Evolutionary conservation across 2,329 filamentous ascomycete species (phyloP).

Genomic region (Sporothrix euskadiensis): DNA sequence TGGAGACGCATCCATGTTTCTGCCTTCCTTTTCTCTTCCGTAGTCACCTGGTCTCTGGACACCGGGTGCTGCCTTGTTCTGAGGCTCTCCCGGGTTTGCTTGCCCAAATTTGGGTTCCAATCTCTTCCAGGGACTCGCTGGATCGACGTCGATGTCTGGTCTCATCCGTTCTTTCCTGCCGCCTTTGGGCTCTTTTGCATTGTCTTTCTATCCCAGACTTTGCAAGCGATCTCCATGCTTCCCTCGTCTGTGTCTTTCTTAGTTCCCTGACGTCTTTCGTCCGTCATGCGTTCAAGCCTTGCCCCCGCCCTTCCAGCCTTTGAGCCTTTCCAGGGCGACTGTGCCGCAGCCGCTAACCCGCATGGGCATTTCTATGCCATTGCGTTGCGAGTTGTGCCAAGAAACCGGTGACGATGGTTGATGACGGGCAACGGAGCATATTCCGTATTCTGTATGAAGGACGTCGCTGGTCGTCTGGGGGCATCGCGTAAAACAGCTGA

Average conservation of each 20-base stretch:
- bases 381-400: not conserved
- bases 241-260: not conserved
- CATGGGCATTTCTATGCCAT: not conserved
- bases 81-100: not conserved
- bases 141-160: slow-evolving; percentile 5
- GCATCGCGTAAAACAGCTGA: not conserved
- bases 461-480: not conserved
- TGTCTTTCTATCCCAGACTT: not conserved
- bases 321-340: not conserved
- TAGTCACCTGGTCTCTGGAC: not conserved
- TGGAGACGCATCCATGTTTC: not conserved
- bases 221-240: slow-evolving; percentile 1
- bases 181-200: not conserved
- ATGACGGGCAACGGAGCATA: not conserved
- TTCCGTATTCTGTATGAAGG: slow-evolving; percentile 8
- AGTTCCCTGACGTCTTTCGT: not conserved
- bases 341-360: slow-evolving; percentile 14
- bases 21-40: not conserved
- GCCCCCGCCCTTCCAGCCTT: not conserved
- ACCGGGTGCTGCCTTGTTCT: not conserved
- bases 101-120: not conserved
- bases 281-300: not conserved
- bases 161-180: not conserved
- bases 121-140: not conserved
- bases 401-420: not conserved